These are phyloP conservation scores for Aristolochia contorta DNA, from an alignment of 164 flowering plant genomes.

Conservation along the genomic window DNA sequence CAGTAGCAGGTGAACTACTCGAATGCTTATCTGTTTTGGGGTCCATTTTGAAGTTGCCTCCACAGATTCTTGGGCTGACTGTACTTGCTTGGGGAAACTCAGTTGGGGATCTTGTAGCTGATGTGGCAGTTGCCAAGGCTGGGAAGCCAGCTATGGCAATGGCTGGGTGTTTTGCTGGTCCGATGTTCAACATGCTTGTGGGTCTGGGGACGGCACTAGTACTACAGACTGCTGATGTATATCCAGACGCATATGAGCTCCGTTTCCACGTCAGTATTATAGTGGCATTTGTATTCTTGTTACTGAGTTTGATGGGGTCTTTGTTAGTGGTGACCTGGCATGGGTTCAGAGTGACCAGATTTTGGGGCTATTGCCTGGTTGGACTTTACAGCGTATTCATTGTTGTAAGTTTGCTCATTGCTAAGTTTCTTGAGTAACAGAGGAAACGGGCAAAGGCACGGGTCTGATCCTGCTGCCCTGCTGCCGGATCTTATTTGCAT, in stretches of 20 bases:
- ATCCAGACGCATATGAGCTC: constrained; percentile 70
- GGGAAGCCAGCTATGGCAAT: constrained; percentile 98
- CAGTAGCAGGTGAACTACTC: constrained; percentile 83
- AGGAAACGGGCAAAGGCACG: not conserved
- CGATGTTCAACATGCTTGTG: constrained; percentile 98
- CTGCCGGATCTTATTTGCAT: no score
- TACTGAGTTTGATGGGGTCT: constrained; percentile 93
- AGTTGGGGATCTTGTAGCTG: constrained; percentile 97
- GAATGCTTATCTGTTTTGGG: constrained; percentile 80
- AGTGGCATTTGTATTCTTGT: constrained; percentile 79
- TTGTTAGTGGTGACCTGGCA: constrained; percentile 70
- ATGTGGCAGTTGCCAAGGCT: constrained; percentile 93
- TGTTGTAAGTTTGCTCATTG: constrained; percentile 53
- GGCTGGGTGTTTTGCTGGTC: constrained; percentile 99
- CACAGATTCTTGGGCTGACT: constrained; percentile 83
- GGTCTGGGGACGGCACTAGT: constrained; percentile 89
- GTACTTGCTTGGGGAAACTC: constrained; percentile 99
- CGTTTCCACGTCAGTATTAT: constrained; percentile 76
- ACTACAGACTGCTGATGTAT: constrained; percentile 58
- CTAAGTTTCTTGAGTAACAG: constrained; percentile 42
- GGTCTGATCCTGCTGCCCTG: no score
- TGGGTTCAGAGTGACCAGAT: constrained; percentile 85
- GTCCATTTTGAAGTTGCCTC: constrained; percentile 55
- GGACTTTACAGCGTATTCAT: constrained; percentile 65
- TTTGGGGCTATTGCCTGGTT: constrained; percentile 97